Base-by-base conservation (phyloP, 257 asterid species). In the Solanum ossicruentum region DNA sequence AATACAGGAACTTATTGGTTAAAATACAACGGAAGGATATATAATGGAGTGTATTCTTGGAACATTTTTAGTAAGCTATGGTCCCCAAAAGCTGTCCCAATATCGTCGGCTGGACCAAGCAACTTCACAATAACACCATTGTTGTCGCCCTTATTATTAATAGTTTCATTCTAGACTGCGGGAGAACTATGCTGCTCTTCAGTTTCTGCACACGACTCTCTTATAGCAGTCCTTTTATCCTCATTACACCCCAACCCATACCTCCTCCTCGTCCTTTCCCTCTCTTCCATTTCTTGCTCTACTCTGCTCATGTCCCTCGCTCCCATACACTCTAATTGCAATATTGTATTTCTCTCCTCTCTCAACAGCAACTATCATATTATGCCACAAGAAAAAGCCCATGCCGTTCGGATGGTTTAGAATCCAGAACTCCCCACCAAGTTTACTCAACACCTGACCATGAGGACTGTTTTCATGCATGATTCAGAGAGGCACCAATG, bases 171-270 rank as follows among this genome's bases (percentile, higher is more conserved):
- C 88, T 86, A 49, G 98, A 90, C 87, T 92, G 85, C 18, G 84
- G 86, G 58, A 98, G 12, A 41, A 92, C 88, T 90, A 93, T 77
- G 4, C 93, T 90, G 81, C 90, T 89, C 88, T 90, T 92, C 85
- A 92, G 87, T 92, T 91, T 94, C 90, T 94, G 97, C 87, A 93
- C 91, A 80, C 93, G 89, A 13, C 92, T 36, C 41, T 36, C 6
- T 36, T 36, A 36, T 36, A 36, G 41, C 41, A 36, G 41, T 36
- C 36, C 36, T 32, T 3, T 32, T 89, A 16, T 92, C 91, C 96
- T 93, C 96, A 91, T 57, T 56, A 18, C 21, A 56, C 5, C 23
- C 61, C 8, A 92, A 61, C 72, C 70, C 80, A 79, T 88, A 88
- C 32, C 84, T 66, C 61, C 78, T 72, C 56, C 32, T 28, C 32